A percentile compares a stretch with the other conserved stretches of the same genome.
Evolutionary conservation across 306 rosid species (phyloP).

Genomic region (Dryas alaskensis): DNA sequence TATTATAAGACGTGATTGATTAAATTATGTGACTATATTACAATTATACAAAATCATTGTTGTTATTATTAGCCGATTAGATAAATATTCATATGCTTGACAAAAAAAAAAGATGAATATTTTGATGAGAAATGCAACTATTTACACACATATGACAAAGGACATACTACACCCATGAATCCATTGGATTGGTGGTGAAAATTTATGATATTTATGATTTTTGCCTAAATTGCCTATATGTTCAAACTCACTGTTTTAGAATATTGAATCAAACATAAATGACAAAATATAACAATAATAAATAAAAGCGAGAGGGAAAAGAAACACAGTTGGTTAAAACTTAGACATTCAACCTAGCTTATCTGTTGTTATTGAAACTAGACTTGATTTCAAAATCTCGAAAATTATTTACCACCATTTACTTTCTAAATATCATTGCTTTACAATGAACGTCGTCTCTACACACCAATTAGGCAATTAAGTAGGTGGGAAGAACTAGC

Average conservation of each 20-base stretch:
- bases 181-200: not conserved
- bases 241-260: not conserved
- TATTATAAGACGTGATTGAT: no score
- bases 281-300: not conserved
- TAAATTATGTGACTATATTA: no score
- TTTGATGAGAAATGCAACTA: no score
- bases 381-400: constrained; percentile 25
- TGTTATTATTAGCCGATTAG: no score
- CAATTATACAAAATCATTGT: no score
- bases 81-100: no score
- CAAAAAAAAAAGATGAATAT: no score
- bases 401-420: constrained; percentile 25
- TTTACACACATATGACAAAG: no score
- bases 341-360: constrained; percentile 22
- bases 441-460: not conserved
- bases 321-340: constrained; percentile 20
- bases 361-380: constrained; percentile 5
- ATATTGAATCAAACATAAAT: not conserved
- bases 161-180: not conserved
- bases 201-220: not conserved
- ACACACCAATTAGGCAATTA: no score
- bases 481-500: not conserved
- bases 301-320: not conserved
- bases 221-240: not conserved
- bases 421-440: not conserved